A percentile compares a stretch with the other conserved stretches of the same genome.
Evolutionary conservation across 1,284 basidiomycete species (phyloP).

Genomic region (Malassezia vespertilionis): DNA sequence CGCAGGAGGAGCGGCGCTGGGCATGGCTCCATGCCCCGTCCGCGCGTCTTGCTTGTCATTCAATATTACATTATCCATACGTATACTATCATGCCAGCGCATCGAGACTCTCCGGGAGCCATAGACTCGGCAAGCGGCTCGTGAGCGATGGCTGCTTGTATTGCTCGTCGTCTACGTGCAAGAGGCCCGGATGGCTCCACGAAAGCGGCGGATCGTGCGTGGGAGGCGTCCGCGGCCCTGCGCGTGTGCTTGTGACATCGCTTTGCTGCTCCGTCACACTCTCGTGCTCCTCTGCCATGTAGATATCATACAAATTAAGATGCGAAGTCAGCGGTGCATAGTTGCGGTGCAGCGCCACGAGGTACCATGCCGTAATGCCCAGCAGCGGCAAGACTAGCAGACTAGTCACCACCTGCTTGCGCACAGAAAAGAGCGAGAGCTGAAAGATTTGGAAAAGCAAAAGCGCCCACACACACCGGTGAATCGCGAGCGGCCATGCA

Average conservation of each 20-base stretch:
- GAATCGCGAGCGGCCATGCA: constrained; percentile 63
- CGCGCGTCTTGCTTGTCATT: too few species aligned
- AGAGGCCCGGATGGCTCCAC: constrained; percentile 31
- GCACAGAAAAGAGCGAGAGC: constrained; percentile 63
- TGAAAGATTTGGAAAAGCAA: constrained; percentile 44
- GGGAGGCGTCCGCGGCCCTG: neutral
- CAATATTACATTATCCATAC: too few species aligned
- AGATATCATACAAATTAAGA: constrained; percentile 48
- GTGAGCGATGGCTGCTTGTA: constrained; percentile 43
- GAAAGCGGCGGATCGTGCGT: constrained; percentile 29
- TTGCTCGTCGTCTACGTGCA: constrained; percentile 27
- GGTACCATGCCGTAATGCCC: constrained; percentile 64
- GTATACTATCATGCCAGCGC: neutral
- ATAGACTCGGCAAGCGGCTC: constrained; percentile 35
- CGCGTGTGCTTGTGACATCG: neutral
- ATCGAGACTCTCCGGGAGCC: constrained; percentile 25
- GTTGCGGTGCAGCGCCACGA: constrained; percentile 61
- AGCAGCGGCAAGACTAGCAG: constrained; percentile 69
- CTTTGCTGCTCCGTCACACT: neutral
- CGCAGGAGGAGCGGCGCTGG: neutral
- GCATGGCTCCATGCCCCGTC: too few species aligned
- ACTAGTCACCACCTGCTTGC: constrained; percentile 65
- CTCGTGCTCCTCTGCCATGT: constrained; percentile 20
- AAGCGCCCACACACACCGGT: constrained; percentile 44
- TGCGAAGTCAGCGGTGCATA: constrained; percentile 70